Base-by-base conservation (phyloP, 2,329 filamentous ascomycete genomes). In the Aspergillus amoenus region DNA sequence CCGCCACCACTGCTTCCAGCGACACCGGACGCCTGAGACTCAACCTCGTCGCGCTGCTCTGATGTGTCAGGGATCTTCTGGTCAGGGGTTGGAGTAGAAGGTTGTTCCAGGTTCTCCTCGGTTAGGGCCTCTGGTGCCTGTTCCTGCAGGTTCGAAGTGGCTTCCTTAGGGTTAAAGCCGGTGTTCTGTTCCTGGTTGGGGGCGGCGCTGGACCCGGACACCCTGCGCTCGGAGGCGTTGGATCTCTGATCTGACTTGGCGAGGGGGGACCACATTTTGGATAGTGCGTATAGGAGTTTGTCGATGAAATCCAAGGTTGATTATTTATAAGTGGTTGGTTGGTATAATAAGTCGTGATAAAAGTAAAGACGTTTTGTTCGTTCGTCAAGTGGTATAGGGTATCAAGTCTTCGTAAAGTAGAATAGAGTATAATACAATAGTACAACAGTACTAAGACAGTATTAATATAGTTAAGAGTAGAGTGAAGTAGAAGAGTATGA, bases 171-270 rank as follows among this genome's bases (percentile, higher is more conserved):
- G 22, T 48, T 46, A 43, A 48, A 24, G 22, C 43, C 49, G 18
- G 34, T 50, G 37, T 42, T n/a, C 27, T 43, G 34, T 15, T 37
- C 17, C 18, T 47, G 55, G 21, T 27, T 37, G 15, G 55, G 55
- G 15, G 45, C 44, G n/a, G 32, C 50, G n/a, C 55, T 57, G 12
- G 55, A 53, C 30, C 55, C 50, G 40, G 55, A 57, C 18, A 44
- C 12, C 34, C 39, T 46, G 18, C 50, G 43, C 40, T 49, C 43
- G 30, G 30, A 49, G 44, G 49, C 34, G 22, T 30, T 43, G 45
- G 18, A 39, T 56, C 55, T 27, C 45, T 53, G 39, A 39, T 47
- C 45, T 44, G 50, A 53, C 50, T 54, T 45, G 24, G 41, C 24
- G 5, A 40, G 43, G 4, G 55, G 41, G 30, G 50, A 27, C 50